phyloP scores from a whole-genome alignment of 2,329 filamentous ascomycete genomes.

The Cryoendolithus antarcticus region DNA sequence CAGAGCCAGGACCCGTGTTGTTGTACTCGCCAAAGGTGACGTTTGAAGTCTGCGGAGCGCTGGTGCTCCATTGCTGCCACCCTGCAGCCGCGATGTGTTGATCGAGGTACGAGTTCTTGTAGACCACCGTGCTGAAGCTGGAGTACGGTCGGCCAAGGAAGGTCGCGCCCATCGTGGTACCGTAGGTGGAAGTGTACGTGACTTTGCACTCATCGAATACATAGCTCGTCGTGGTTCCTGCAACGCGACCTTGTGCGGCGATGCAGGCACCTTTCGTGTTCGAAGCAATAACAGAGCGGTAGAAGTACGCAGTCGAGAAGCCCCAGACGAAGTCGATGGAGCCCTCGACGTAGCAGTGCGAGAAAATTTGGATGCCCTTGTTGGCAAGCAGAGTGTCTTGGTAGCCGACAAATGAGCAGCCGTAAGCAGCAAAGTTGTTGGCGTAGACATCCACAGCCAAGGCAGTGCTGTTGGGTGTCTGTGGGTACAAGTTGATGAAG shows the following conservation, averaged over 20 bases:
- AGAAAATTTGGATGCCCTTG: slow-evolving; percentile 19
- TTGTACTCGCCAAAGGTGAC: slow-evolving; percentile 46
- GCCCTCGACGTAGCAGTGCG: slow-evolving; percentile 20
- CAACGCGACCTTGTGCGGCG: slow-evolving; percentile 26
- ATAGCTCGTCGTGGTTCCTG: slow-evolving; percentile 25
- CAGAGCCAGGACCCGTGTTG: slow-evolving; percentile 46
- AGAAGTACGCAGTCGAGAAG: slow-evolving; percentile 32
- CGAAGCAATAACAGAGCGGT: slow-evolving; percentile 22
- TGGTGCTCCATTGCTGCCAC: slow-evolving; percentile 43
- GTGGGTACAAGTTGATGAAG: slow-evolving; percentile 22
- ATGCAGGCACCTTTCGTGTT: slow-evolving; percentile 24
- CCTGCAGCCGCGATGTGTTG: slow-evolving; percentile 45
- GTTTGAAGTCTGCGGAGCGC: slow-evolving; percentile 35
- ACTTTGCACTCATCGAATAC: slow-evolving; percentile 37
- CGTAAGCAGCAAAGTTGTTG: slow-evolving; percentile 22
- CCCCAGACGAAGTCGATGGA: slow-evolving; percentile 33
- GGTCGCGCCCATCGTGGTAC: slow-evolving; percentile 25
- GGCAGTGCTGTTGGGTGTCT: slow-evolving; percentile 24
- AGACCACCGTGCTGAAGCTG: slow-evolving; percentile 35
- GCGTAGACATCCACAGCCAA: slow-evolving; percentile 22
- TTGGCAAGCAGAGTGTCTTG: slow-evolving; percentile 22
- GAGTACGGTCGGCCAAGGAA: slow-evolving; percentile 42
- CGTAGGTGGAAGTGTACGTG: slow-evolving; percentile 39
- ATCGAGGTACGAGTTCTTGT: slow-evolving; percentile 39
- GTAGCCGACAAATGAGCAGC: slow-evolving; percentile 20